These are phyloP conservation scores for Mucor ambiguus DNA, from an alignment of 371 early-diverging fungal species.

Conservation along the genomic window DNA sequence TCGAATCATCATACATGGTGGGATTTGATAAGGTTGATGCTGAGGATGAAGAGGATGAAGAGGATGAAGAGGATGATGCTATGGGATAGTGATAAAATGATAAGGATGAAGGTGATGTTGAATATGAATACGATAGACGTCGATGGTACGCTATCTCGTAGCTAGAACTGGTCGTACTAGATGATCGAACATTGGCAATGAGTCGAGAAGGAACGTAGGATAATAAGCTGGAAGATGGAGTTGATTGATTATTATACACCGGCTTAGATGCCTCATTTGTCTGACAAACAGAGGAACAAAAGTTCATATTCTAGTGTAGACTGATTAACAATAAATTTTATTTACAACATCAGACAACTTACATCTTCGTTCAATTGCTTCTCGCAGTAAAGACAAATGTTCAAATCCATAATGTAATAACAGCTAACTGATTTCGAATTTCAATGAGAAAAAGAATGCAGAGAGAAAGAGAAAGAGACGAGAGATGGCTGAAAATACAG, in stretches of 20 bases:
- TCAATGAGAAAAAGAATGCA: conserved; percentile 4
- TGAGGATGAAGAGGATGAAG: background rate
- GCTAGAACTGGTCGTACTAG: background rate
- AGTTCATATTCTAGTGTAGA: conserved; percentile 17
- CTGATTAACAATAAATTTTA: background rate
- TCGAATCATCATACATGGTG: background rate
- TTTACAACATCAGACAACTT: background rate
- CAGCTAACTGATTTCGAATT: background rate
- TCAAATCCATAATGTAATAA: conserved; percentile 24
- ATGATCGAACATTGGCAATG: conserved; percentile 2
- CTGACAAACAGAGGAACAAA: conserved; percentile 27
- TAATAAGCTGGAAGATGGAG: background rate
- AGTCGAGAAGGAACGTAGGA: conserved; percentile 10
- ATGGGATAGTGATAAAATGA: conserved; percentile 5
- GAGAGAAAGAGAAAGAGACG: conserved; percentile 6
- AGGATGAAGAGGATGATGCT: background rate
- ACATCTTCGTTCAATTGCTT: conserved; percentile 28
- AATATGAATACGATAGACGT: conserved; percentile 18
- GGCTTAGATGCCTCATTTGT: conserved; percentile 33
- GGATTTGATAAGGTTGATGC: background rate
- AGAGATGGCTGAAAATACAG: background rate
- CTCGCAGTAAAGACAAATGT: conserved; percentile 33
- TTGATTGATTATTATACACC: background rate
- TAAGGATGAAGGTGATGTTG: conserved; percentile 12
- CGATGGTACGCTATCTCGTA: conserved; percentile 21